These are phyloP conservation scores for Alliaria petiolata DNA, from an alignment of 345 rosid genomes.

Conservation along the genomic window DNA sequence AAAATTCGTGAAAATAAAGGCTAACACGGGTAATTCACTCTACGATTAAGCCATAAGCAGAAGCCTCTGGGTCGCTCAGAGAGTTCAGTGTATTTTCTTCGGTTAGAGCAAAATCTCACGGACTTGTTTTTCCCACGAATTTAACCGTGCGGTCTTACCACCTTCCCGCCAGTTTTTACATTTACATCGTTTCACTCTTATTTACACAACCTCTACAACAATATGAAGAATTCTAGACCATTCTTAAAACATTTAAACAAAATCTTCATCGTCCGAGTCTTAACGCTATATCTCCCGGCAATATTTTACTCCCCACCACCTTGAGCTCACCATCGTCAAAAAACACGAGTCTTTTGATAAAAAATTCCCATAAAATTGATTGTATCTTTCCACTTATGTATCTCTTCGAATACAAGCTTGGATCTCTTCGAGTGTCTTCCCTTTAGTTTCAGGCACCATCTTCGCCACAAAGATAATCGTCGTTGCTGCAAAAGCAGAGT, in stretches of 20 bases:
- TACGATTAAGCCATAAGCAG: neutral
- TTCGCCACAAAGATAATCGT: constrained; percentile 72
- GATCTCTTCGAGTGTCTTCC: constrained; percentile 88
- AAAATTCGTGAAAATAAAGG: neutral
- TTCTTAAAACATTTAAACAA: neutral
- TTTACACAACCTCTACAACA: neutral
- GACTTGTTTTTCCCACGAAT: too few relatives aligned
- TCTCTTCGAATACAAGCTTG: constrained; percentile 57
- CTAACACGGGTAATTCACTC: neutral
- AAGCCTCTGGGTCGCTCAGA: neutral
- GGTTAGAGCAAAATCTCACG: too few relatives aligned
- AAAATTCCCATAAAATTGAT: neutral
- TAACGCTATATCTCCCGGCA: too few relatives aligned
- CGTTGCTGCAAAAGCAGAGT: constrained; percentile 54
- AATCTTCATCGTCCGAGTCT: neutral
- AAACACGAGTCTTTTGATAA: neutral
- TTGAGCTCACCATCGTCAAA: neutral
- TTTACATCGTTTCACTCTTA: neutral
- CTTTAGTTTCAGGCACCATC: constrained; percentile 87
- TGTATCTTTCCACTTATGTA: neutral
- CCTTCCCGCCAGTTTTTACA: too few relatives aligned
- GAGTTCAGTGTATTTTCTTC: neutral
- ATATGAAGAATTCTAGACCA: neutral
- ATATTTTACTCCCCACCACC: neutral
- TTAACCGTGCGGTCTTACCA: too few relatives aligned